Percentiles rank a stretch among this genome's conserved stretches.
phyloP scores from a whole-genome alignment of 202 grass and related monocot genomes.

The Saccharum hybrid region DNA sequence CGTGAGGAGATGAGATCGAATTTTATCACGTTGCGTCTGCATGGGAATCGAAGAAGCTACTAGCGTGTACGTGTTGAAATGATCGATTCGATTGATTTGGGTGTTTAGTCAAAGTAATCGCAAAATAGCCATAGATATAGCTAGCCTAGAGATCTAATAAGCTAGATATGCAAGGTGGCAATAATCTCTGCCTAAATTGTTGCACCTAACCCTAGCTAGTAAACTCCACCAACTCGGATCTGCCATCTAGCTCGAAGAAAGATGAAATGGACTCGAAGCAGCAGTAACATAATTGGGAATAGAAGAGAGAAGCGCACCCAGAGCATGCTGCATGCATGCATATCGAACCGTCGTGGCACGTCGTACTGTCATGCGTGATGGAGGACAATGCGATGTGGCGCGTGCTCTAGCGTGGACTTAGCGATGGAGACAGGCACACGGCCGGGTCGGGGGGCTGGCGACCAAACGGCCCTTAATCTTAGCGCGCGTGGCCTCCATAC shows the following conservation, averaged over 20 bases:
- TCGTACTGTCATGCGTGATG: constrained; percentile 27
- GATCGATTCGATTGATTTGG: constrained; percentile 22
- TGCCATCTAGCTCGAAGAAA: not conserved
- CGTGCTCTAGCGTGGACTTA: not conserved
- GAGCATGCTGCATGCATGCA: not conserved
- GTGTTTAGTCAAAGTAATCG: constrained; percentile 38
- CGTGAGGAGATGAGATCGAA: constrained; percentile 23
- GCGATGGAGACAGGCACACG: constrained; percentile 24
- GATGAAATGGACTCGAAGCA: not conserved
- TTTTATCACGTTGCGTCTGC: constrained; percentile 46
- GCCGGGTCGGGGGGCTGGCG: not conserved
- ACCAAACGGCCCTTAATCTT: constrained; percentile 20
- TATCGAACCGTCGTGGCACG: constrained; percentile 2
- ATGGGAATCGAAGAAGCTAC: constrained; percentile 32
- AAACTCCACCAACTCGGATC: not conserved
- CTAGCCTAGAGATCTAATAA: not conserved
- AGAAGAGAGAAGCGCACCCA: no score
- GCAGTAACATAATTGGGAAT: no score
- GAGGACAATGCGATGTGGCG: constrained; percentile 49
- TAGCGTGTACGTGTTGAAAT: not conserved
- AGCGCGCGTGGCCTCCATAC: constrained; percentile 38
- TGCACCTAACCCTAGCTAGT: not conserved
- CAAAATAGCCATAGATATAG: not conserved
- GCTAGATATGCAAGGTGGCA: not conserved
- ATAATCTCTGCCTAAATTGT: constrained; percentile 29